Evolutionary conservation across 768 basidiomycete genomes (phyloP), one percentile per base, ranked within the genome.

Genomic region (Cyclocybe cylindracea): DNA sequence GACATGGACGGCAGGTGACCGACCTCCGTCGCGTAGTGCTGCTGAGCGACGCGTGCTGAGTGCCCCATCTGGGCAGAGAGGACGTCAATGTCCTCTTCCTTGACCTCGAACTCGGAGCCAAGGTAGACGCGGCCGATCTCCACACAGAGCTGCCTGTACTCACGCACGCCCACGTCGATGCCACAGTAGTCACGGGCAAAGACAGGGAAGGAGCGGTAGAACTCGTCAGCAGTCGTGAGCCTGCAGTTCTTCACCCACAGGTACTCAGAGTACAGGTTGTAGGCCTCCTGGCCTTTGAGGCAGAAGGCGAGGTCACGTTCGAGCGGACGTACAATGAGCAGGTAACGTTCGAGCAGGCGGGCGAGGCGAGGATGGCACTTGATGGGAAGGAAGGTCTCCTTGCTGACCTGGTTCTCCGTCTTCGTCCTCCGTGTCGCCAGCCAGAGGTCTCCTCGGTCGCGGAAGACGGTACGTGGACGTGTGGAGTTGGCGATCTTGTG

Each of bases 11-110:
- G 51, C 41, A n/a, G n/a, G n/a, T n/a, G n/a, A n/a, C n/a, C n/a
- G n/a, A n/a, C n/a, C n/a, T n/a, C n/a, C n/a, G n/a, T 11, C 9
- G 55, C 63, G 54, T 67, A 65, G 11, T 46, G 33, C 4, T 18
- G 11, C 1, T 43, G 48, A 36, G 48, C 56, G 13, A 42, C 52
- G 4, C 19, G 10, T 16, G 46, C 7, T 5, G 46, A 43, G 48
- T 63, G 62, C 3, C 58, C 58, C 6, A 53, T 36, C 37, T 61
- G 62, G 2, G 39, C 42, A 11, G 55, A 47, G n/a, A 56, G 7
- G 1, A 44, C 46, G 39, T 62, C 63, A 7, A 42, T 10, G 7
- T 50, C 53, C 11, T 61, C 53, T 7, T 59, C 51, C 10, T 51
- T 38, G 4, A 59, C 18, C 44, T 60, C 54, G 34, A 45, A 41